These are phyloP conservation scores for Corymbia citriodora DNA, from an alignment of 441 rosid genomes.

Conservation along the genomic window DNA sequence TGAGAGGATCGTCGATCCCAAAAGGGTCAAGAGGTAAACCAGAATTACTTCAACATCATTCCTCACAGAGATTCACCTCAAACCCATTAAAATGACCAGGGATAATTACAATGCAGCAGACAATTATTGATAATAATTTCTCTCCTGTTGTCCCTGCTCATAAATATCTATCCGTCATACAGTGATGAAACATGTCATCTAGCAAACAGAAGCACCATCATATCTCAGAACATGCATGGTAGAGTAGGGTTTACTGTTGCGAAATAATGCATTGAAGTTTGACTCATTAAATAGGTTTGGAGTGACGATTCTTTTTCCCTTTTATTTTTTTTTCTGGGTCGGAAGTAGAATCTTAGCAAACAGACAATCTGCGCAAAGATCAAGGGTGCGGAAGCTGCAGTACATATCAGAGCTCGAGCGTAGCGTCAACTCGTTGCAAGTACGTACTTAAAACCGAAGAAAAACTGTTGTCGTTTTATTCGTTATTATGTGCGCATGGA, in stretches of 20 bases:
- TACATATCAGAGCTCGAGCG: slow-evolving; percentile 74
- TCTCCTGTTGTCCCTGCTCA: neutral
- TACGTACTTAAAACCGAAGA: neutral
- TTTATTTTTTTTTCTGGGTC: neutral
- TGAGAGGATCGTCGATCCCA: slow-evolving; percentile 51
- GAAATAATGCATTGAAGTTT: neutral
- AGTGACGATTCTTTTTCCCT: neutral
- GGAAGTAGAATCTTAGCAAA: slow-evolving; percentile 50
- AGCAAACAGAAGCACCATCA: neutral
- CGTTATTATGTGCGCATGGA: neutral
- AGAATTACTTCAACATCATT: neutral
- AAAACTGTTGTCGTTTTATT: neutral
- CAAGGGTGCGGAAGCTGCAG: slow-evolving; percentile 67
- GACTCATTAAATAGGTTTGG: neutral
- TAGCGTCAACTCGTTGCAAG: slow-evolving; percentile 62
- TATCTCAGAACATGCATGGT: neutral
- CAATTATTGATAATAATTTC: neutral
- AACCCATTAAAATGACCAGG: neutral
- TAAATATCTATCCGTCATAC: neutral
- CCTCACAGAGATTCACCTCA: neutral
- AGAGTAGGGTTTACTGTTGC: neutral
- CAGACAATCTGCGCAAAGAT: slow-evolving; percentile 72
- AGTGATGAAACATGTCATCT: neutral
- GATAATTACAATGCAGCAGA: neutral
- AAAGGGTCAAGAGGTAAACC: slow-evolving; percentile 67